These are phyloP conservation scores for Sherardia arvensis DNA, from an alignment of 257 asterid species.

Conservation along the genomic window DNA sequence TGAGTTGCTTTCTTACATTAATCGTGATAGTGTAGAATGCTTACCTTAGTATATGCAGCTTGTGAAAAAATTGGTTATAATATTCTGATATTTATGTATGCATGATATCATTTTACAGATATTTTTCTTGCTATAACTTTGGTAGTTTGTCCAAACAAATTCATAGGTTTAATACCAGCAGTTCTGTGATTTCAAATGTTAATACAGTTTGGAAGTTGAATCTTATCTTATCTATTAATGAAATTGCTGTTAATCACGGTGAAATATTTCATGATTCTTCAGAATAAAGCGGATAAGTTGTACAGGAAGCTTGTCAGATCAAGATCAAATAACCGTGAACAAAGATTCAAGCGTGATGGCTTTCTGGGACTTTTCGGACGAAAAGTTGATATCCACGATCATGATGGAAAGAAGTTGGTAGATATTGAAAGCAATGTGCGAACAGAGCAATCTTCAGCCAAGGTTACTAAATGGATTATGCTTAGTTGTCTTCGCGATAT, in stretches of 20 bases:
- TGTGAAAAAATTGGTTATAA: not conserved
- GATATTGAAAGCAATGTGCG: constrained; percentile 59
- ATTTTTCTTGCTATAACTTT: not conserved
- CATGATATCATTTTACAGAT: not conserved
- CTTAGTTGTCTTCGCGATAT: not conserved
- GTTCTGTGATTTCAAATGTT: not conserved
- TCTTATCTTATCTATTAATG: not conserved
- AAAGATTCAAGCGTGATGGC: constrained; percentile 41
- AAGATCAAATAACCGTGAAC: constrained; percentile 34
- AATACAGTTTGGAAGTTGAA: not conserved
- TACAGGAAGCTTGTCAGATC: constrained; percentile 40
- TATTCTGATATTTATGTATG: not conserved
- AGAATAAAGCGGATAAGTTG: constrained; percentile 55
- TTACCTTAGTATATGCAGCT: not conserved
- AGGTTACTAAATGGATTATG: constrained; percentile 33
- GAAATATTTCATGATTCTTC: constrained; percentile 18
- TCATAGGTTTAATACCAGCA: not conserved
- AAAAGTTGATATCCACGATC: constrained; percentile 40
- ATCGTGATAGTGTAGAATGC: not conserved
- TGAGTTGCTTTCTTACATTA: not conserved
- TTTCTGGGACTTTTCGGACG: constrained; percentile 61
- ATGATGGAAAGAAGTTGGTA: constrained; percentile 66
- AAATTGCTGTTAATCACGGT: constrained; percentile 13
- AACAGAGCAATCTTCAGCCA: constrained; percentile 56
- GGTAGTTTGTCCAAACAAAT: not conserved